phyloP scores from a whole-genome alignment of 495 filamentous ascomycete species.

The Penicillium antarcticum region DNA sequence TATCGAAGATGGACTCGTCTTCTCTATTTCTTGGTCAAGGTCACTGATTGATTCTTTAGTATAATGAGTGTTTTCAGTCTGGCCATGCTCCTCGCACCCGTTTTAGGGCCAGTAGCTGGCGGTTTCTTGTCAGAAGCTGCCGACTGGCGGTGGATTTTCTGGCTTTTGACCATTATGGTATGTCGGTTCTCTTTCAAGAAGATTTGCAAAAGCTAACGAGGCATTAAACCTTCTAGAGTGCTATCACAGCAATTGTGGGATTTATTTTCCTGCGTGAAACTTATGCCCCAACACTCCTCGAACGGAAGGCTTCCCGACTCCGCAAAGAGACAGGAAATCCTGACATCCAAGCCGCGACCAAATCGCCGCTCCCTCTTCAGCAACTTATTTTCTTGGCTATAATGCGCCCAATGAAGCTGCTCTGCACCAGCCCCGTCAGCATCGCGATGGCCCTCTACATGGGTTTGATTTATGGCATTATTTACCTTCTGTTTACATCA shows the following conservation, averaged over 20 bases:
- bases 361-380: conserved; percentile 28
- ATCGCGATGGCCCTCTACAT: conserved; percentile 28
- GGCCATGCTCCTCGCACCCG: conserved; percentile 42
- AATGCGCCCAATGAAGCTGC: conserved; percentile 48
- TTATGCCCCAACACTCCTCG: conserved; percentile 57
- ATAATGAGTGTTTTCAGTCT: conserved; percentile 14
- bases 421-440: conserved; percentile 54
- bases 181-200: neutral
- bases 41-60: neutral
- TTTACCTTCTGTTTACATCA: conserved; percentile 58
- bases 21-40: neutral
- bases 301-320: conserved; percentile 47
- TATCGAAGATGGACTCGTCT: conserved; percentile 13
- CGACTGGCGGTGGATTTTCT: conserved; percentile 56
- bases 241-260: conserved; percentile 14
- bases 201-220: neutral
- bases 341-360: conserved; percentile 27
- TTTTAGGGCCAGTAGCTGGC: conserved; percentile 43
- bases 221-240: conserved; percentile 3
- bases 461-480: conserved; percentile 55
- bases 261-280: conserved; percentile 56
- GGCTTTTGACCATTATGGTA: conserved; percentile 36
- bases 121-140: conserved; percentile 44
- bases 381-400: conserved; percentile 48
- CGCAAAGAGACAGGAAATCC: conserved; percentile 58